Evolutionary conservation across 2,329 filamentous ascomycete genomes (phyloP), one percentile per base, ranked within the genome.

Genomic region (Phyllosticta ampelicida): DNA sequence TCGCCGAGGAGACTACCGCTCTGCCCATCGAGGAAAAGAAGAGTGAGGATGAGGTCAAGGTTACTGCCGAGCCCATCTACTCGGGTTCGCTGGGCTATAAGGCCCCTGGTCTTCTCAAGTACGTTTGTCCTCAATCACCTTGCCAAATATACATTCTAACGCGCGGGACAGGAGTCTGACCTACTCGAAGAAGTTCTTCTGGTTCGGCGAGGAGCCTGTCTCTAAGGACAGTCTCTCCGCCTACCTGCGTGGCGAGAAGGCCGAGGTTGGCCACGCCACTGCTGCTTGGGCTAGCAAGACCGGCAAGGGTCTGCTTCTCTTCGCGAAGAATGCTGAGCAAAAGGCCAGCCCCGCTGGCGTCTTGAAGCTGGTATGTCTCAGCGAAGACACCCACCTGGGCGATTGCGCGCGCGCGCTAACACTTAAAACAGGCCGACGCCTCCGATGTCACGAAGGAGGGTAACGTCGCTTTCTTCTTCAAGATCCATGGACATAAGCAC

Each of bases 251-350:
- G 86, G 84, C 68, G 90, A 96, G 82, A 96, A 96, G 86, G 80
- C 86, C 59, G 80, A 85, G 56, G 80, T 86, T 64, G 86, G 87
- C 61, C 86, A 95, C 77, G 81, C 88, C 64, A 86, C 87, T 66
- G 86, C 85, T 65, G 87, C 94, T 36, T 96, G 94, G 90, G 90
- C 92, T 63, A 85, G 85, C 65, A 85, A 95, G 80, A 96, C 92
- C 60, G 92, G 92, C 73, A 95, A 95, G 80, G 94, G 94, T 70
- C 86, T 97, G 19, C 80, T 97, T 49, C 96, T 95, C 81, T 88
- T 89, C 75, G 86, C 87, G 75, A 90, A 92, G 84, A 86, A 89
- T 75, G 79, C 81, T 55, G 81, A 84, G 68, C 87, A 95, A 76
- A 96, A 95, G 84, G 79, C 83, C 64, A 81, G 82, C 61, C 91